phyloP scores from a whole-genome alignment of 495 filamentous ascomycete species.

The Trichoderma gamsii region DNA sequence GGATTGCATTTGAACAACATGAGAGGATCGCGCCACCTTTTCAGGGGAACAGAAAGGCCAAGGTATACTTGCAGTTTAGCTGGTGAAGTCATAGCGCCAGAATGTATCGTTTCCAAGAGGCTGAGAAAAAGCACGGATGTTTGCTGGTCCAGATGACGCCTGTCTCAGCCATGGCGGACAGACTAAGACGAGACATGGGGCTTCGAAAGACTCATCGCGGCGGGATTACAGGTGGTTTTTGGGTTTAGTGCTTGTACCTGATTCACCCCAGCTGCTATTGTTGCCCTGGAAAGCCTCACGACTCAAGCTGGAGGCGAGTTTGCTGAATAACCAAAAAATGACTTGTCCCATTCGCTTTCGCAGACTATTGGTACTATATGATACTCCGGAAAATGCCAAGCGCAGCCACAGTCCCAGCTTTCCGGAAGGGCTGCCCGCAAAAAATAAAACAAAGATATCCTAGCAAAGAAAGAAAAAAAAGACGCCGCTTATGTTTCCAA shows the following conservation, averaged over 20 bases:
- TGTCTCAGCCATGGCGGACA: slow-evolving; percentile 9
- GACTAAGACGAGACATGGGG: not conserved
- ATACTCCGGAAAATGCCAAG: slow-evolving; percentile 1
- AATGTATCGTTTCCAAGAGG: not conserved
- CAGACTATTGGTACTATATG: not conserved
- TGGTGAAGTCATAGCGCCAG: not conserved
- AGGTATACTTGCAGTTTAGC: not conserved
- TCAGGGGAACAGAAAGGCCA: not conserved
- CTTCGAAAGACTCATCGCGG: not conserved
- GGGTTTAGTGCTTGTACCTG: no score
- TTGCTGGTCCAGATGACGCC: not conserved
- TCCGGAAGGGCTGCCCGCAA: not conserved
- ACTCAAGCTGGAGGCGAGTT: not conserved
- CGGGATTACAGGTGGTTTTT: not conserved
- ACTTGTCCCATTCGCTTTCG: not conserved
- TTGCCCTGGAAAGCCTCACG: not conserved
- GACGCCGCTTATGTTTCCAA: slow-evolving; percentile 3
- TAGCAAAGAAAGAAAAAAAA: not conserved
- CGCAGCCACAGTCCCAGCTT: slow-evolving; percentile 5
- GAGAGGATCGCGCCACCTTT: not conserved
- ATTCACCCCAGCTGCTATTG: not conserved
- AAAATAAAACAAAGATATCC: not conserved
- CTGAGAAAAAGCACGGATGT: not conserved
- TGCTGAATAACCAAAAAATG: not conserved
- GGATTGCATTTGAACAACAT: not conserved